These are phyloP conservation scores for Aspergillus steynii DNA, from an alignment of 495 filamentous ascomycete genomes.

Conservation along the genomic window DNA sequence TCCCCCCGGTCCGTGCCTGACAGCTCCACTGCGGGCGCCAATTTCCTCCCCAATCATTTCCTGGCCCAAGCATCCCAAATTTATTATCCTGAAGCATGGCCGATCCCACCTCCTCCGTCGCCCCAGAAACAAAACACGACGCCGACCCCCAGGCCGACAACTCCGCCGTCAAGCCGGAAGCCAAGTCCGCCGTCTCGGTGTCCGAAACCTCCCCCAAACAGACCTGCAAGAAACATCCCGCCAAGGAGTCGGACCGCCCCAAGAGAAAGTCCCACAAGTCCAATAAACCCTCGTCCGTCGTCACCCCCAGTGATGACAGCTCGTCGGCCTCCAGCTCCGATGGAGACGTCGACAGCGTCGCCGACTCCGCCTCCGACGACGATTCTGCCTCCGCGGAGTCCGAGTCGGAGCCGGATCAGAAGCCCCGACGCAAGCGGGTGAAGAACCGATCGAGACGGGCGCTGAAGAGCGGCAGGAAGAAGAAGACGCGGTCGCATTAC, in stretches of 20 bases:
- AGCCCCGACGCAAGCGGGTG: conserved; percentile 31
- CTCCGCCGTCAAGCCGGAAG: conserved; percentile 29
- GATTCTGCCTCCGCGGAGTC: conserved; percentile 31
- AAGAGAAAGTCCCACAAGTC: conserved; percentile 37
- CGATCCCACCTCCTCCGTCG: conserved; percentile 23
- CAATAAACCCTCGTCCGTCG: conserved; percentile 28
- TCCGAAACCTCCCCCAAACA: conserved; percentile 30
- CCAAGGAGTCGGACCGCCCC: conserved; percentile 28
- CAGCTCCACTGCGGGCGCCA: conserved; percentile 25
- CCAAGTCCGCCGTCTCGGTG: conserved; percentile 22
- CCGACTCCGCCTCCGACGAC: conserved; percentile 28
- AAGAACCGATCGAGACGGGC: conserved; percentile 51
- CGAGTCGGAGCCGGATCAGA: conserved; percentile 37
- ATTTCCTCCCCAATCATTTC: conserved; percentile 5
- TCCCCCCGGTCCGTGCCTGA: conserved; percentile 17
- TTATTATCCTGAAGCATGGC: conserved; percentile 14
- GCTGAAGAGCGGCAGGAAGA: conserved; percentile 41
- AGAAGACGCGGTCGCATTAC: conserved; percentile 40
- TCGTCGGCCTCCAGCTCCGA: conserved; percentile 26
- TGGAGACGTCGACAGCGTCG: conserved; percentile 18
- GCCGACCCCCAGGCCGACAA: conserved; percentile 30
- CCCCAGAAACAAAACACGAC: conserved; percentile 30
- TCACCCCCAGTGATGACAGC: conserved; percentile 26
- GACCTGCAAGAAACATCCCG: conserved; percentile 41
- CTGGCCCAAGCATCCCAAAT: conserved; percentile 12